Conservation (phyloP, 352 stramenopile species). For the Phytopythium cucurbitacearum region DNA sequence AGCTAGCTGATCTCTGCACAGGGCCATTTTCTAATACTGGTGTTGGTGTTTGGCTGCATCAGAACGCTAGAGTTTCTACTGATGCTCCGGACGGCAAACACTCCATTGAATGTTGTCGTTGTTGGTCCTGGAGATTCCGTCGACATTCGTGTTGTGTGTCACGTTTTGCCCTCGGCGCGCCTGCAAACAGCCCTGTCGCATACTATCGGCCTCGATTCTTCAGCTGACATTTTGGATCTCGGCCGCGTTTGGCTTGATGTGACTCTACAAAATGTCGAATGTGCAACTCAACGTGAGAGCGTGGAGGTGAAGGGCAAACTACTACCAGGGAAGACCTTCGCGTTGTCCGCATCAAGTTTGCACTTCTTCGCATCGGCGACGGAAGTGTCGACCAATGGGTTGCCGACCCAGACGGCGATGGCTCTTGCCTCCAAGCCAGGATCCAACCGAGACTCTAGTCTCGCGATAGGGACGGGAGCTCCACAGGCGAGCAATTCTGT, state of each 20-base stretch:
- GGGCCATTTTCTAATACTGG: constrained; percentile 5
- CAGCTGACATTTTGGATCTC: constrained; percentile 54
- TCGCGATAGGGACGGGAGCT: constrained; percentile 15
- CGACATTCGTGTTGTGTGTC: constrained; percentile 80
- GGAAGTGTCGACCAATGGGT: constrained; percentile 48
- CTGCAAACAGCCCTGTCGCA: constrained; percentile 42
- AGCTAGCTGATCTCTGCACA: too few relatives aligned
- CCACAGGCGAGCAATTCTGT: constrained; percentile 22
- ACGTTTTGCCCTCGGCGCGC: constrained; percentile 61
- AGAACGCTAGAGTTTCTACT: constrained; percentile 72
- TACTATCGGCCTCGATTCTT: constrained; percentile 20
- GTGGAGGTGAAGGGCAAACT: constrained; percentile 72
- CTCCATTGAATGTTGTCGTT: constrained; percentile 49
- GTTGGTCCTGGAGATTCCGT: constrained; percentile 78
- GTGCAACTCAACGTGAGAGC: constrained; percentile 63
- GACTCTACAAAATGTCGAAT: constrained; percentile 51
- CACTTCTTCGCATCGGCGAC: constrained; percentile 74
- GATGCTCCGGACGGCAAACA: constrained; percentile 82
- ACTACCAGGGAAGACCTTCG: constrained; percentile 76
- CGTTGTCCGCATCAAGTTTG: constrained; percentile 69
- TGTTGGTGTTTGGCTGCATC: constrained; percentile 1
- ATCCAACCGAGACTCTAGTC: constrained; percentile 24
- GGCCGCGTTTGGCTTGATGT: constrained; percentile 66
- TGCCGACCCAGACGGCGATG: constrained; percentile 33
- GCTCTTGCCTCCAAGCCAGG: constrained; percentile 41